Conservation (phyloP, 495 filamentous ascomycete species). For the Antarctomyces pellizariae region DNA sequence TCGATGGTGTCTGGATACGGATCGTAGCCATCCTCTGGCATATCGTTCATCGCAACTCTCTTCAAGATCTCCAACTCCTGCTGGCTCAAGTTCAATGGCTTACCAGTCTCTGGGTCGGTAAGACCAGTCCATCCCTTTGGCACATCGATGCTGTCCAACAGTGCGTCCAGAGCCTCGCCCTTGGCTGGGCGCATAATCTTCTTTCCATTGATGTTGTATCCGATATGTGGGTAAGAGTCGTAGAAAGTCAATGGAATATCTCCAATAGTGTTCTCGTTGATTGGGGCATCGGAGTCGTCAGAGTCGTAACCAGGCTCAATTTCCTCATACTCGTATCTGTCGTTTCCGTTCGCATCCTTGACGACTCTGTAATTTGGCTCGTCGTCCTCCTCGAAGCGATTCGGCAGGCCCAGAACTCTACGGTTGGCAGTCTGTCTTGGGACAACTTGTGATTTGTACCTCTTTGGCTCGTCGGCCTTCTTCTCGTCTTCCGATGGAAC, state of each 20-base stretch:
- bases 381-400: slow-evolving; percentile 18
- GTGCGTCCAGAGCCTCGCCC: slow-evolving; percentile 78
- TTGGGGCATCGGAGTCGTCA: slow-evolving; percentile 70
- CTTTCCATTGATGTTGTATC: slow-evolving; percentile 96
- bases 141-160: slow-evolving; percentile 91
- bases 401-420: slow-evolving; percentile 14
- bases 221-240: slow-evolving; percentile 93
- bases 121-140: slow-evolving; percentile 96
- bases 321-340: slow-evolving; percentile 43
- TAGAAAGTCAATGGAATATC: slow-evolving; percentile 88
- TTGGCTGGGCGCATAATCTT: slow-evolving; percentile 90
- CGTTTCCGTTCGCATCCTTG: slow-evolving; percentile 28
- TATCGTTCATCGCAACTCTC: slow-evolving; percentile 77
- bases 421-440: slow-evolving; percentile 9
- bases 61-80: slow-evolving; percentile 76
- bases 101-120: slow-evolving; percentile 78
- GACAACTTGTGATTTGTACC: slow-evolving; percentile 10
- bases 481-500: slow-evolving; percentile 29
- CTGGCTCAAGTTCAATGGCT: slow-evolving; percentile 65
- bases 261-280: slow-evolving; percentile 72
- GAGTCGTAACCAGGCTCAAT: slow-evolving; percentile 93
- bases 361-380: slow-evolving; percentile 33
- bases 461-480: background rate
- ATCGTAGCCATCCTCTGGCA: slow-evolving; percentile 70
- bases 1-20: slow-evolving; percentile 74